Evolutionary conservation across 805 yeast genomes (phyloP).

Genomic region (Candida peoriensis): DNA sequence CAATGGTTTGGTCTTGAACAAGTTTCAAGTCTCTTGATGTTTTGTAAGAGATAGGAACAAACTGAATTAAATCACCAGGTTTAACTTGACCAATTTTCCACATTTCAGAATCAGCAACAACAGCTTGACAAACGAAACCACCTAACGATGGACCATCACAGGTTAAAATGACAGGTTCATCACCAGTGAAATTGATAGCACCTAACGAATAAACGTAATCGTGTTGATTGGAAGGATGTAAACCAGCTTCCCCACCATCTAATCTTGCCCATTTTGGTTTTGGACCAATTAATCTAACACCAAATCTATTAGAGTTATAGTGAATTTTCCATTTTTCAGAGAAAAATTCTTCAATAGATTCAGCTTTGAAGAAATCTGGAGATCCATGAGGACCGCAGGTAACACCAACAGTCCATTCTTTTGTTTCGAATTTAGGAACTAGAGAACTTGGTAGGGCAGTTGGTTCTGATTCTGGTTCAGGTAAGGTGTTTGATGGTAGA

Average conservation of each 20-base stretch:
- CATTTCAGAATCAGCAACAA: constrained; percentile 91
- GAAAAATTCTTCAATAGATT: constrained; percentile 73
- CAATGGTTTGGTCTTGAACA: constrained; percentile 53
- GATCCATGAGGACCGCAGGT: constrained; percentile 98
- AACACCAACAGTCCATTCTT: constrained; percentile 80
- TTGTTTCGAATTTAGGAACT: constrained; percentile 25
- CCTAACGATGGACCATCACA: constrained; percentile 98
- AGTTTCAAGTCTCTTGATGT: constrained; percentile 61
- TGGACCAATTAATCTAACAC: constrained; percentile 91
- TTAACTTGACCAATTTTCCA: constrained; percentile 98
- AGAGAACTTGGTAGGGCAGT: constrained; percentile 45
- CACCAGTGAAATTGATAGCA: constrained; percentile 97
- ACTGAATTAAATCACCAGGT: constrained; percentile 84
- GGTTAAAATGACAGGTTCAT: constrained; percentile 94
- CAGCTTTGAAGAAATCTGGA: constrained; percentile 85
- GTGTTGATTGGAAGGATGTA: constrained; percentile 98
- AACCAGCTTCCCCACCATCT: constrained; percentile 97
- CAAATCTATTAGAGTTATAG: constrained; percentile 95
- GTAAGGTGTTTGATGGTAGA: constrained; percentile 60
- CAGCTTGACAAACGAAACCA: constrained; percentile 96
- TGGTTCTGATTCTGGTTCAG: constrained; percentile 69
- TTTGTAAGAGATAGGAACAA: constrained; percentile 70
- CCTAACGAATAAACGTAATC: constrained; percentile 96
- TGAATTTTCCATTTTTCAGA: constrained; percentile 86
- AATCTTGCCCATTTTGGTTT: constrained; percentile 95